A percentile compares a stretch with the other conserved stretches of the same genome.
Conservation (phyloP, 2,329 filamentous ascomycete species). For the Colletotrichum graminicola region DNA sequence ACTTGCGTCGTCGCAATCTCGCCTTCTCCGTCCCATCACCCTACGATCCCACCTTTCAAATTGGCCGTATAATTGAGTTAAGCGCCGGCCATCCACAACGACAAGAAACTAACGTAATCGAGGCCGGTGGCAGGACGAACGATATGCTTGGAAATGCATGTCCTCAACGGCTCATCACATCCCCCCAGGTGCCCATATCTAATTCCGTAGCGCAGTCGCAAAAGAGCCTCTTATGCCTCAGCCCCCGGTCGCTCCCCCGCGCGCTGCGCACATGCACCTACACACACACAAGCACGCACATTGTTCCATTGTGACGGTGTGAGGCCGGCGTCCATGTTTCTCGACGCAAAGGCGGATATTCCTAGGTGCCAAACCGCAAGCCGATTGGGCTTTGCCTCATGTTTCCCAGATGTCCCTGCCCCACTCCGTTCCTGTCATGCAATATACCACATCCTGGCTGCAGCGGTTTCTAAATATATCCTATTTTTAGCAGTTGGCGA, state of each 20-base stretch:
- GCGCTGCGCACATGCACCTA: not conserved
- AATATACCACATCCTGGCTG: slow-evolving; percentile 11
- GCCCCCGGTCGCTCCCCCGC: no score
- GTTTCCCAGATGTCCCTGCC: slow-evolving; percentile 7
- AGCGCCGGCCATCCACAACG: slow-evolving; percentile 27
- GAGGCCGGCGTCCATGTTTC: slow-evolving; percentile 37
- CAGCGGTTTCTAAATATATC: slow-evolving; percentile 39
- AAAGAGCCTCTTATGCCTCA: slow-evolving; percentile 15
- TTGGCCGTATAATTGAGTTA: slow-evolving; percentile 35
- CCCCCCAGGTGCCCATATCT: not conserved
- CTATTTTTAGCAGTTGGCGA: slow-evolving; percentile 38
- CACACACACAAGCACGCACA: not conserved
- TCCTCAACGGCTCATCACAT: not conserved
- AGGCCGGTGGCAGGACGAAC: slow-evolving; percentile 8
- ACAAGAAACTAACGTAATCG: slow-evolving; percentile 28
- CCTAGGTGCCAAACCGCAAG: slow-evolving; percentile 25
- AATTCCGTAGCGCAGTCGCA: not conserved
- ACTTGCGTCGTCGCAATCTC: slow-evolving; percentile 10
- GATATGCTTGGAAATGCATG: slow-evolving; percentile 12
- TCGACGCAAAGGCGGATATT: slow-evolving; percentile 15
- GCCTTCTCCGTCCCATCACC: slow-evolving; percentile 1
- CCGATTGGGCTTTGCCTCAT: slow-evolving; percentile 29
- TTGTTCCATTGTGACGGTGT: slow-evolving; percentile 24
- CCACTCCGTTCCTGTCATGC: not conserved
- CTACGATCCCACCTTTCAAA: slow-evolving; percentile 27